Evolutionary conservation across 2,329 filamentous ascomycete species (phyloP), one percentile per base, ranked within the genome.

Genomic region (Verticillium longisporum): DNA sequence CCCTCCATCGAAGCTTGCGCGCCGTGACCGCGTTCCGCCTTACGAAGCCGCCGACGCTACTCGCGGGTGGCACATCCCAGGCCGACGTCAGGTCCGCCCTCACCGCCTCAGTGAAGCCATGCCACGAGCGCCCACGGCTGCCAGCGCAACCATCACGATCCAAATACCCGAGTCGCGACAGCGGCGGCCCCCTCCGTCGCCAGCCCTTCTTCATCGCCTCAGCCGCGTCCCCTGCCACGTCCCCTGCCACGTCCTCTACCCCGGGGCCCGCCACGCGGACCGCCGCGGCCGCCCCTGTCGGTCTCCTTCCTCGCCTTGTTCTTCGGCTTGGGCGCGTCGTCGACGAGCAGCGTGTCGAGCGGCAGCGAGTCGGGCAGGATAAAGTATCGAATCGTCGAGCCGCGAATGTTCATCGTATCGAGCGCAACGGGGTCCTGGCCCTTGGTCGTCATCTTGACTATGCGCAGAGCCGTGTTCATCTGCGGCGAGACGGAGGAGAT

Each of bases 281-380:
- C 80, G 55, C 82, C 82, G 54, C 81, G 74, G 33, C 73, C 80
- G 55, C 85, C 83, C 56, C 88, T 80, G 62, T 86, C 84, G 36
- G 83, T 83, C 79, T 99, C 95, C 83, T 99, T 99, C 73, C 94
- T 87, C 31, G 95, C 94, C 87, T 99, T 99, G 81, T 99, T 99
- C 89, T 98, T 98, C 64, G 95, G 94, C 83, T 99, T 99, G 58
- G 94, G 92, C 70, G 92, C 88, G 78, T 99, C 95, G 75, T 99
- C 95, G 68, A 99, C 92, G 64, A 99, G 84, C 59, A 99, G 84
- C 50, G 94, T 97, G 77, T 99, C 95, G 66, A 99, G 85, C 45
- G 94, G 94, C 70, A 99, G 84, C 65, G 91, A 95, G 79, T 99
- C 95, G 61, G 95, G 95, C 11, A 99, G 88, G 74, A 99, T 97